Evolutionary conservation across 495 filamentous ascomycete genomes (phyloP), one percentile per base, ranked within the genome.

Genomic region (Bathelium albidoporum): DNA sequence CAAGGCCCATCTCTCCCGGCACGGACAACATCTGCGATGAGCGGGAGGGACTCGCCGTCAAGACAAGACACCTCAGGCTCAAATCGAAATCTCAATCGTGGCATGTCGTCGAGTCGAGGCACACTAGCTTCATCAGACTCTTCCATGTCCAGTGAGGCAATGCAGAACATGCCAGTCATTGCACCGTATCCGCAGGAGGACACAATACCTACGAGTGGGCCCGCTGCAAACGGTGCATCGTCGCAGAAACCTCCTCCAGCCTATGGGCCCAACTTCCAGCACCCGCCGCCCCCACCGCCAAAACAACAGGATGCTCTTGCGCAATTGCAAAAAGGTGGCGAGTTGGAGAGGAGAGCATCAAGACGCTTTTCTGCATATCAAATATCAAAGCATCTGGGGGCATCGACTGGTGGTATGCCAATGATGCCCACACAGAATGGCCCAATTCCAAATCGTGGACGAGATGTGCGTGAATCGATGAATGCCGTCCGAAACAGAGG

Each of bases 311-410:
- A 96, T 78, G 94, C 94, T 10, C 79, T 98, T 59, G 90, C 89
- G 43, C 91, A 91, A 49, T 74, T 98, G 65, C 95, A 97, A 72
- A 81, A 89, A 72, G 91, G 91, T 60, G 90, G 91, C 4, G 90
- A 96, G 63, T 77, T 97, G n/a, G 93, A 97, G 70, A 82, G 94
- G 67, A 83, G 94, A 68, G 95, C 94, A 11, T 97, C 95, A 2
- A 81, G 92, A 68, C 79, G 94, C 68, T 97, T 97, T 71, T 97
- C 92, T 32, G 86, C 88, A 44, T 98, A 97, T 75, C 95, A 97
- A 68, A 92, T 97, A 55, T 89, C 89, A 26, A 97, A 95, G 68
- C 90, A 95, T 64, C 80, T 97, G 2, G 94, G 93, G 1, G 82
- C 85, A 28, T 87, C 87, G 34, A 80, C 89, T 16, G 89, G 86